Base-by-base conservation (phyloP, 1,139 yeast genomes). In the Protomyces lactucae-debilis region DNA sequence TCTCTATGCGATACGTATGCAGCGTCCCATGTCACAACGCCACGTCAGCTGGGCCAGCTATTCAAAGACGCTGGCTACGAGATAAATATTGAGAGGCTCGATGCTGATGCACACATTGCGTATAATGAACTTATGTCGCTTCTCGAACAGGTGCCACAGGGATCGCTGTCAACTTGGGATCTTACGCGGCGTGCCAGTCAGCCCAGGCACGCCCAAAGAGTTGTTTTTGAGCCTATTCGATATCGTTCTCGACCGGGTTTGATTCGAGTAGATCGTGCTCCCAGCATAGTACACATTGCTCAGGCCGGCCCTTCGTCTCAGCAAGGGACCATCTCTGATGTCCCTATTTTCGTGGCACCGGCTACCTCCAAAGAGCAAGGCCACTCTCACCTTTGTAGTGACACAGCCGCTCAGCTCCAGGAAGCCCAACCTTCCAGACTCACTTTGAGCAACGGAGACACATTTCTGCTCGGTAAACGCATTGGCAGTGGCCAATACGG, bases 401-500 rank as follows among this genome's bases (percentile, higher is more conserved):
- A 37, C 14, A 37, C 43, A 9, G 14, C 43, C 14, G 43, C 43
- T 12, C 5, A 14, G 16, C 43, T 14, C 8, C n/a, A 14, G n/a
- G 14, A 14, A 2, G n/a, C 14, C 5, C n/a, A 6, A 2, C 48
- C 48, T 16, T 4, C 10, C 5, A 4, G 23, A 6, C 48, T 16
- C 48, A 18, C 21, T 10, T 10, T 43, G 25, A 43, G 16, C 25
- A 10, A 43, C 10, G 23, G 16, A 5, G 48, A n/a, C 48, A 18
- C 48, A 8, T 18, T 12, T 18, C 25, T 43, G 21, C 69, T 78
- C 14, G 81, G 86, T 61, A 86, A 83, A 61, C 78, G 84, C 35
- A 76, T 88, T 3, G 96, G 96, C 1, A 81, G 82, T 64, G 96
- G 96, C 1, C 95, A 95, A 0, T 87, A 83, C 72, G 96, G 95